These are phyloP conservation scores for Mycena belliarum DNA, from an alignment of 768 basidiomycete species.

Conservation along the genomic window DNA sequence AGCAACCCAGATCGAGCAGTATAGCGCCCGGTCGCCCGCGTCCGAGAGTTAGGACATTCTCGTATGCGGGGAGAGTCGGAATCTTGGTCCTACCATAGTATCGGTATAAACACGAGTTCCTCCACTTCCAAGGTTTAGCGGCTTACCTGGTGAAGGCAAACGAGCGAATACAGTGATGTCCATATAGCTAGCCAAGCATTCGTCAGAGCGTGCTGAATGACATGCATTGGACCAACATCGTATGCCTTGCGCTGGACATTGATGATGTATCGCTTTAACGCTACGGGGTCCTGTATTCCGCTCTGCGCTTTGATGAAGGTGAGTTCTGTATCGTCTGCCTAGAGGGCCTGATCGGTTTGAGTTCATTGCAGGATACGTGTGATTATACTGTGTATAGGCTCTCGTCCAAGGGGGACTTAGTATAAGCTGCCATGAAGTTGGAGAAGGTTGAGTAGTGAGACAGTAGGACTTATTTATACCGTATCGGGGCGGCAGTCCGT, in stretches of 20 bases:
- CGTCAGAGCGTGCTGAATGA: not conserved
- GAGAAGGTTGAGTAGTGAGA: not conserved
- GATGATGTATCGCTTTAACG: constrained; percentile 34
- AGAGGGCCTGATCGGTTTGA: not conserved
- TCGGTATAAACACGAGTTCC: not conserved
- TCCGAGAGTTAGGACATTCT: constrained; percentile 31
- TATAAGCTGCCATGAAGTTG: not conserved
- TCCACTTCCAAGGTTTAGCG: too few relatives aligned
- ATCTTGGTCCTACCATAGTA: constrained; percentile 28
- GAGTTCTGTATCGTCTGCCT: constrained; percentile 17
- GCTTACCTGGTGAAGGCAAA: constrained; percentile 27
- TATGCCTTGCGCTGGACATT: constrained; percentile 35
- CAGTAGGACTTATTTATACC: not conserved
- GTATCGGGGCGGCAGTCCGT: too few relatives aligned
- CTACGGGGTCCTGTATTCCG: constrained; percentile 30
- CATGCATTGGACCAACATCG: constrained; percentile 20
- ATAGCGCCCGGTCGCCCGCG: constrained; percentile 32
- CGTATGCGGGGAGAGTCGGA: constrained; percentile 35
- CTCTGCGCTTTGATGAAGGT: constrained; percentile 31
- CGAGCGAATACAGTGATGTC: constrained; percentile 26
- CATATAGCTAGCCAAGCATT: not conserved
- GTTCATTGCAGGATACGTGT: not conserved
- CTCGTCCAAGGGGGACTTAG: constrained; percentile 16
- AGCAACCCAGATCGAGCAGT: constrained; percentile 46
- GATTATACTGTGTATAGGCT: not conserved